Evolutionary conservation across 108 stramenopile species (phyloP), one percentile per base, ranked within the genome.

Genomic region (Aurantiochytrium sp.): DNA sequence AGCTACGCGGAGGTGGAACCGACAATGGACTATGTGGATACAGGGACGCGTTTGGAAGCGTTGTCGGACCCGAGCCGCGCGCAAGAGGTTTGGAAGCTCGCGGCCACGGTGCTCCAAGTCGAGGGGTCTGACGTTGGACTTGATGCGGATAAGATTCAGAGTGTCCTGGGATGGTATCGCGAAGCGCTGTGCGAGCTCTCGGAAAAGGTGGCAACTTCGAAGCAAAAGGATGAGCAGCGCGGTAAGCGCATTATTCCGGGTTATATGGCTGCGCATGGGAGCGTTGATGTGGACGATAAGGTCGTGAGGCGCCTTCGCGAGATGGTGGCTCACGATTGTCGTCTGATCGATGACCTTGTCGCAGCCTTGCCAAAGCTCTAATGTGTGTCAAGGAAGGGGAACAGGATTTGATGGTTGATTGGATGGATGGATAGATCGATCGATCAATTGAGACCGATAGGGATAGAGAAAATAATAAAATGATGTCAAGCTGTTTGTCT

Each of bases 231-330:
- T 76, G 97, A 97, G 60, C 58, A 23, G 23, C 91, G 96, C 28
- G 97, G 97, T 23, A 92, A 92, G 35, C 88, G 90, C 43, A 95
- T 95, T 5, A 92, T 97, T 87, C 97, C 97, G 16, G 94, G 95
- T 12, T 96, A 96, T 87, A 87, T 87, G 18, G 92, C 92, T 44
- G 89, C 88, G 16, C 96, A 96, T 89, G 89, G 95, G 59, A 18
- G 91, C 5, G 96, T 96, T 12, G 94, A 95, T 43, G 90, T 90
- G 12, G 96, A 97, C 90, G 73, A 93, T 5, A 95, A 95, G 44
- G 93, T 96, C 23, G 87, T 88, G 23, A 25, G 44, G 5, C 73
- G 73, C 3, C 10, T 51, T 6, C 73, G 73, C 73, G 51, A 83
- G 51, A 5, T 25, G 16, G 51, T 42, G 10, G 64, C 25, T 0